phyloP scores from a whole-genome alignment of 257 asterid species.

The Scutellaria minor region DNA sequence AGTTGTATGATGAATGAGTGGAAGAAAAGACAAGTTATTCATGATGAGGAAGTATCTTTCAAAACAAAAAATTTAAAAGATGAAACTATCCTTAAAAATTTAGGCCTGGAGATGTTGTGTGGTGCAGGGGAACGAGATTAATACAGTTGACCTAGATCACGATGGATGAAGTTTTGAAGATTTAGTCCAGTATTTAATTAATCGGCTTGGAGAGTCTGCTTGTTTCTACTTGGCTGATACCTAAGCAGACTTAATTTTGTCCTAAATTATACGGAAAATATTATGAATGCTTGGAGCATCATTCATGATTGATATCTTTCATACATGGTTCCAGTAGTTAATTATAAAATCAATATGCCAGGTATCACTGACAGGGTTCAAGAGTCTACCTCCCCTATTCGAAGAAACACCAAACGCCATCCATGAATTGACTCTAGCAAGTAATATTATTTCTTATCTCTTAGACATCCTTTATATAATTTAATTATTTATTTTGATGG shows the following conservation, averaged over 20 bases:
- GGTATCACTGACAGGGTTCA: conserved; percentile 58
- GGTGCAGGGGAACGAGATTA: not conserved
- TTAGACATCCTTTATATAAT: not conserved
- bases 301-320: conserved; percentile 2
- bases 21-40: not conserved
- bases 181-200: not conserved
- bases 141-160: not conserved
- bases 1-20: not conserved
- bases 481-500: not conserved
- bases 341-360: conserved; percentile 32
- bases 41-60: not conserved
- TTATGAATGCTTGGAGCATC: not conserved
- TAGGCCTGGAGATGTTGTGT: not conserved
- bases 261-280: too few relatives aligned
- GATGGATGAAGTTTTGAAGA: not conserved
- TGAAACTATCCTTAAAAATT: not conserved
- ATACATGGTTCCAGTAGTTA: conserved; percentile 18
- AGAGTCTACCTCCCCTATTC: conserved; percentile 65
- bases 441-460: conserved; percentile 39
- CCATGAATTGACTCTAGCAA: conserved; percentile 64
- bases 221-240: conserved; percentile 6
- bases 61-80: too few relatives aligned
- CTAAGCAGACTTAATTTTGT: not conserved
- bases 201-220: not conserved
- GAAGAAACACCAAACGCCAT: conserved; percentile 56